Evolutionary conservation across 257 asterid species (phyloP), one percentile per base, ranked within the genome.

Genomic region (Solanum boliviense): DNA sequence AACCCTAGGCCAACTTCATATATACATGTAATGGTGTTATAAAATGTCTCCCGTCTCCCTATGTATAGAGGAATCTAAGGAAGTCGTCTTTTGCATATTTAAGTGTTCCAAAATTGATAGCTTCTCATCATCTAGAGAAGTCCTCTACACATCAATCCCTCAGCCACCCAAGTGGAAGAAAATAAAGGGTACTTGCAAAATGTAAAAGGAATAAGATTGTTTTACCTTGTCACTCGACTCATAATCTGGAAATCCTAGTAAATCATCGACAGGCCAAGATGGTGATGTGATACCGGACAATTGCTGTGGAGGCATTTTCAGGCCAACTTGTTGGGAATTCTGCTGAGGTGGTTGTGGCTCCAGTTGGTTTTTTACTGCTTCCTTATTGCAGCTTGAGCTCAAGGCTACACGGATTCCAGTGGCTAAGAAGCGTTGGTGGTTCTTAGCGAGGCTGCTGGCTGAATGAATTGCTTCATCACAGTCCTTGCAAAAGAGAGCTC

Each of bases 391-490:
- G 41, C 90, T 89, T 73, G 92, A 87, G 87, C 91, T 93, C 91
- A 97, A 83, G 71, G 98, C 98, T n/a, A 97, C 99, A 70, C 96
- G 93, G 74, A 97, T 95, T 41, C 99, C 99, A 4, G 99, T 95
- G 13, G 99, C 99, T 88, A 97, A 87, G 91, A 93, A 93, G 46
- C 99, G 92, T 86, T 95, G 99, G 92, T 97, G 99, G 89, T 92
- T 94, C 1, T 98, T 98, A 65, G 99, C 94, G 7, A 86, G 97
- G 83, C 91, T 89, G 85, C 91, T 95, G 87, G 98, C 96, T 15
- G 98, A 91, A 88, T 97, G 99, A 87, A 97, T 97, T 5, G 96
- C 92, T 89, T 94, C 98, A 21, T 97, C 99, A 39, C 99, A 97
- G 86, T 92, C 97, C 92, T 92, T 95, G 91, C 99, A 97, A 85